A percentile compares a stretch with the other conserved stretches of the same genome.
Conservation (phyloP, 179 eudicot genomes). For the Corrigiola litoralis region DNA sequence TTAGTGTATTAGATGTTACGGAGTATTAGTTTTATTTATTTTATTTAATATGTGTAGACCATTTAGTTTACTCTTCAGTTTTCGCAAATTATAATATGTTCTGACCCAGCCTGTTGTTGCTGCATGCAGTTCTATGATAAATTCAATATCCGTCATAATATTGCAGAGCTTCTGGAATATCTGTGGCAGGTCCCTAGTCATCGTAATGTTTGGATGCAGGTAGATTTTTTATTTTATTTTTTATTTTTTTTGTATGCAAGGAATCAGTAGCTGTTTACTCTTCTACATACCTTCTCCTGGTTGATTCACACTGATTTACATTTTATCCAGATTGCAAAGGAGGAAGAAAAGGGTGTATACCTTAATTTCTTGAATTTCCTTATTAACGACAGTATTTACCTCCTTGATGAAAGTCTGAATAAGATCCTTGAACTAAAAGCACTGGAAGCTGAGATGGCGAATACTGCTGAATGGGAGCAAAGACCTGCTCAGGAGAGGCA, state of each 20-base stretch:
- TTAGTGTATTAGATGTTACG: too few relatives aligned
- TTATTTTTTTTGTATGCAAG: neutral
- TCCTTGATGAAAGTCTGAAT: conserved; percentile 96
- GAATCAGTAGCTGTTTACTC: neutral
- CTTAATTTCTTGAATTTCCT: conserved; percentile 91
- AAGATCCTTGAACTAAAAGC: conserved; percentile 95
- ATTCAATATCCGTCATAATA: conserved; percentile 95
- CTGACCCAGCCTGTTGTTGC: conserved; percentile 7
- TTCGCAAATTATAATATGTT: neutral
- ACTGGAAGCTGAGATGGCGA: conserved; percentile 96
- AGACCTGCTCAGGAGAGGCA: conserved; percentile 95
- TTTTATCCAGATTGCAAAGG: conserved; percentile 76
- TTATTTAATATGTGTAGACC: too few relatives aligned
- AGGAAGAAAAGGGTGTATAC: conserved; percentile 95
- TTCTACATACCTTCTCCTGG: neutral
- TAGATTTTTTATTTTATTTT: too few relatives aligned
- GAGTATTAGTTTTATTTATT: too few relatives aligned
- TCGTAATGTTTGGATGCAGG: conserved; percentile 91
- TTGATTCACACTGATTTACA: conserved; percentile 1
- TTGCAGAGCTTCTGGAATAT: conserved; percentile 93
- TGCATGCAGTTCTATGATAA: conserved; percentile 89
- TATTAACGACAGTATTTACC: conserved; percentile 87
- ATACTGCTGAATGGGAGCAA: conserved; percentile 89
- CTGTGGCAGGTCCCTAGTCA: conserved; percentile 99
- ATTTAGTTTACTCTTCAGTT: neutral